Base-by-base conservation (phyloP, 2,329 filamentous ascomycete species). In the Amauroascus verrucosus region DNA sequence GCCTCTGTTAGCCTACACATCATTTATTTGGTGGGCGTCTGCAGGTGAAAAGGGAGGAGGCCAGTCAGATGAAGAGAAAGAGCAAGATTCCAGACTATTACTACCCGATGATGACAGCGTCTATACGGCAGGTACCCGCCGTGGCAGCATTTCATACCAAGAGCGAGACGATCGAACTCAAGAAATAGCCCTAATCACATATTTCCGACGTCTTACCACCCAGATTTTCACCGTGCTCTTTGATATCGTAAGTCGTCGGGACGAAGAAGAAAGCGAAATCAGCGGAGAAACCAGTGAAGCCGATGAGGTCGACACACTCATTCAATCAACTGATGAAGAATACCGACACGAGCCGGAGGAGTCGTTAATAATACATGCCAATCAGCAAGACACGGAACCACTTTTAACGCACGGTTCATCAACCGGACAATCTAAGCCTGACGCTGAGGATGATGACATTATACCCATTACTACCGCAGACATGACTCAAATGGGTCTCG, bases 11-110 rank as follows among this genome's bases (percentile, higher is more conserved):
- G 81, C 80, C 2, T 84, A 83, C 63, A 73, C 73, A 2, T 78
- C 78, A 33, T 81, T 83, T 66, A 79, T 83, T 62, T 84, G 81
- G 80, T 84, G 81, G 81, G 81, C 81, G 3, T 81, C 79, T 0
- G 81, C 81, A 1, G 81, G 81, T 50, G 81, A 83, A 62, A 74
- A 75, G 56, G 75, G 78, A 26, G 73, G 74, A 11, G 76, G 75
- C 48, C 69, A 77, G 8, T 72, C 74, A 1, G 75, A 80, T 54
- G 79, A 82, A 61, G 72, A 74, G 55, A 74, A 78, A 52, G 72
- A 75, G 26, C 71, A 72, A 59, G 74, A 76, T 60, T 64, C 65
- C 3, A 65, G 68, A 46, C 62, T 75, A 28, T 56, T 69, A 11
- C 62, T 70, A 35, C 63, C 67, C 48, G 67, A 63, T 51, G 59